Base-by-base conservation (phyloP, 2,329 filamentous ascomycete genomes). In the Microsporum audouinii region DNA sequence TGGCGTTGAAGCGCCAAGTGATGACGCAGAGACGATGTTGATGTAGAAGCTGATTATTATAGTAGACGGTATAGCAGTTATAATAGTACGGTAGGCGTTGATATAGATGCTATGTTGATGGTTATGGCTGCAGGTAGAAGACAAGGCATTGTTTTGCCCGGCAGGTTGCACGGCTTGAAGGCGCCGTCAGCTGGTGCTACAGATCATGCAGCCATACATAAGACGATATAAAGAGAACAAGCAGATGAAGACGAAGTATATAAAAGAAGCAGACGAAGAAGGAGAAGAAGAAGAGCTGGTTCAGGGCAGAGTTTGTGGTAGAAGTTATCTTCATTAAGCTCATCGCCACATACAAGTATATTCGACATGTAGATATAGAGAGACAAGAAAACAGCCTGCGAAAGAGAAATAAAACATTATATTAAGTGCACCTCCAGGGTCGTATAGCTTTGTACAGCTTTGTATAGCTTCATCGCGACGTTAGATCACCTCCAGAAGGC, bases 401-500 rank as follows among this genome's bases (percentile, higher is more conserved):
- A 27, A 29, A 12, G 27, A 3, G 14, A 31, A 33, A 29, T 31
- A 51, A 31, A 29, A 33, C 23, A 33, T 55, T 55, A 55, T n/a
- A 55, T 55, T 4, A n/a, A 27, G 27, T 12, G 23, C 23, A 33
- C 29, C 31, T 10, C 17, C 17, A 29, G 45, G 45, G 45, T 5
- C 17, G 7, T 27, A 27, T 29, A 3, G 17, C 23, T 10, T 27
- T 29, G 5, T 17, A 27, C n/a, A 14, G 3, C 29, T 23, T 27
- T 27, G 17, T 23, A 23, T 23, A 23, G 17, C 17, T 23, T 23
- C 17, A 23, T 23, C 17, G 17, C 17, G 17, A 23, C 8, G 6
- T 23, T 39, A 23, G 8, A 12, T 63, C 62, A 65, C 10, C 63
- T 63, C 62, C 62, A 65, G 4, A 61, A 63, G n/a, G 57, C 49